Base-by-base conservation (phyloP, 345 rosid genomes). In the Eucalyptus sp. region DNA sequence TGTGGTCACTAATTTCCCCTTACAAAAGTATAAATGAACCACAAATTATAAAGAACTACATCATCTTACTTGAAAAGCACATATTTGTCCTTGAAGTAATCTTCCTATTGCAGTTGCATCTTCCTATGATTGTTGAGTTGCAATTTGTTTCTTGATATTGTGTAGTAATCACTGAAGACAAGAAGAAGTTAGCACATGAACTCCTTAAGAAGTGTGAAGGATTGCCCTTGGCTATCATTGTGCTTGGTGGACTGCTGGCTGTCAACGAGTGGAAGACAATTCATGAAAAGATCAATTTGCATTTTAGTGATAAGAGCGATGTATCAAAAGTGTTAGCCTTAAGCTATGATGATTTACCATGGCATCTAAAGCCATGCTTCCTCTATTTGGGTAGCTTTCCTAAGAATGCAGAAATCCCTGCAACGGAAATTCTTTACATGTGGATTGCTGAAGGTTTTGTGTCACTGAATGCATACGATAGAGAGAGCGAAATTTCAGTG, bases 401-500 rank as follows among this genome's bases (percentile, higher is more conserved):
- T 0, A 89, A 91, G 62, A 92, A 93, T 87, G 89, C 86, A 86
- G 90, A 91, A 12, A 94, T 95, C 86, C 89, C 87, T 2, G 88
- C 87, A 1, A 92, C 89, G 52, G 89, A 91, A 48, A 66, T 95
- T 83, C 83, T 94, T 66, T 87, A 86, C 51, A 89, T 92, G 88
- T 95, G 94, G 96, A 89, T 92, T 24, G 93, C 94, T 4, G 94
- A 93, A 86, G 96, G 96, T 37, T 79, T 94, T 64, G 87, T 93
- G 56, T 15, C 87, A 2, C 60, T 11, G 15, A n/a, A 43, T 14
- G 7, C 11, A 46, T 44, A 50, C 5, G 54, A 71, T 2, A 6
- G 44, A 49, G 88, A 50, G 18, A 87, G 89, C 20, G 90, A 87
- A 52, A 90, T 52, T 27, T 25, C 60, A 2, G 37, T 90, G 81